Evolutionary conservation across 768 basidiomycete species (phyloP).

Genomic region (Pleurotus salmoneostramineus): DNA sequence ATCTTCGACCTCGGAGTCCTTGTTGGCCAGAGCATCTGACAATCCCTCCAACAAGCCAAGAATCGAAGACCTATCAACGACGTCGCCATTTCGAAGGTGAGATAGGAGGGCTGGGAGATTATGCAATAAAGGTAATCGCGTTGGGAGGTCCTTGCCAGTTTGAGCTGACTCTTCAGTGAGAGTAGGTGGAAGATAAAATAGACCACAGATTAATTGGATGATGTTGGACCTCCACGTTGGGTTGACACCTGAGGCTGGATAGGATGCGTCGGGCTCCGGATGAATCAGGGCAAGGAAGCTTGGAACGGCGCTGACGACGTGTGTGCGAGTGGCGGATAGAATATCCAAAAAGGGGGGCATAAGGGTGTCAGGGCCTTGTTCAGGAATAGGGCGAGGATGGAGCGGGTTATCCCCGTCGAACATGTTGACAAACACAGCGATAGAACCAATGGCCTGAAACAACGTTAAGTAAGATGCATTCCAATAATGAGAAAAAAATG

Average conservation of each 20-base stretch:
- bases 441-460: no score
- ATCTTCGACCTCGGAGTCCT: background rate
- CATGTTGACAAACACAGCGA: background rate
- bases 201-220: background rate
- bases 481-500: background rate
- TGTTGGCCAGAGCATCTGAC: background rate
- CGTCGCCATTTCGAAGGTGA: constrained; percentile 6
- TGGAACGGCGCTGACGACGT: background rate
- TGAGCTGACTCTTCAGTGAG: background rate
- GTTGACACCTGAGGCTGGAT: background rate
- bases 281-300: background rate
- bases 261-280: background rate
- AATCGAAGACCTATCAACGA: constrained; percentile 7
- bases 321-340: background rate
- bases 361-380: background rate
- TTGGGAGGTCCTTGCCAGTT: background rate
- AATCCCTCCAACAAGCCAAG: constrained; percentile 6
- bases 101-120: constrained; percentile 8
- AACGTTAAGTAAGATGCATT: no score
- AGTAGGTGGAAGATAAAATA: background rate
- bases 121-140: constrained; percentile 1
- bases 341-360: background rate
- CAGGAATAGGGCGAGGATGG: background rate
- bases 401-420: constrained; percentile 1
- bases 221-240: background rate